A percentile compares a stretch with the other conserved stretches of the same genome.
phyloP scores from a whole-genome alignment of 257 asterid species.

The Petunia axillaris region DNA sequence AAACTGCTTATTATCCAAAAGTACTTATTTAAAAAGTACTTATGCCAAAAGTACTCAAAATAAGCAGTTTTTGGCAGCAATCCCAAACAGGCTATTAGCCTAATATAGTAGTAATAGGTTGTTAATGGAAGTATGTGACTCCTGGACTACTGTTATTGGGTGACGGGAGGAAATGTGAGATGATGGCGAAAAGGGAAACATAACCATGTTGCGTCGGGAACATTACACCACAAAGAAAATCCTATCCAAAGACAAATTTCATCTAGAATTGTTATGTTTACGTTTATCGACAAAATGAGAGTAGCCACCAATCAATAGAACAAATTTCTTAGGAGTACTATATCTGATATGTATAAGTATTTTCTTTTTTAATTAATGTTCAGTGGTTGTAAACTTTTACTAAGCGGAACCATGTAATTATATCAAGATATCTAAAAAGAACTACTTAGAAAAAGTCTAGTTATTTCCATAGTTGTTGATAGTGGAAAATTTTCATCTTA shows the following conservation, averaged over 20 bases:
- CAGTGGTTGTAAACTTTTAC: neutral
- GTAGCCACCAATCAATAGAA: neutral
- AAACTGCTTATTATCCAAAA: no score
- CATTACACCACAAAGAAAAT: constrained; percentile 23
- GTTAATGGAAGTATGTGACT: neutral
- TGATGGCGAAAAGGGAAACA: constrained; percentile 19
- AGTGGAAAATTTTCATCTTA: no score
- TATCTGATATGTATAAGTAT: neutral
- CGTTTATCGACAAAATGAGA: constrained; percentile 19
- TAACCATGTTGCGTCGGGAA: constrained; percentile 34
- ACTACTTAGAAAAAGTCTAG: no score
- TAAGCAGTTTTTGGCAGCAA: no score
- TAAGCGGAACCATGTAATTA: neutral
- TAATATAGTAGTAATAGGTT: no score
- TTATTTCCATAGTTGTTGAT: no score
- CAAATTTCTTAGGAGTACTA: neutral
- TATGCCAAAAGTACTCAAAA: no score
- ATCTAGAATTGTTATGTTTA: neutral
- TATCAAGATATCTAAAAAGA: neutral
- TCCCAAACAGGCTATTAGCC: no score
- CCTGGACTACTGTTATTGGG: neutral
- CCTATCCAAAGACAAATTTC: neutral
- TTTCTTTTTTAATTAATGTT: neutral
- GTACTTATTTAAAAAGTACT: no score
- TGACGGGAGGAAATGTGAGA: neutral